These are phyloP conservation scores for Rubia yunnanensis DNA, from an alignment of 257 asterid genomes.

Conservation along the genomic window DNA sequence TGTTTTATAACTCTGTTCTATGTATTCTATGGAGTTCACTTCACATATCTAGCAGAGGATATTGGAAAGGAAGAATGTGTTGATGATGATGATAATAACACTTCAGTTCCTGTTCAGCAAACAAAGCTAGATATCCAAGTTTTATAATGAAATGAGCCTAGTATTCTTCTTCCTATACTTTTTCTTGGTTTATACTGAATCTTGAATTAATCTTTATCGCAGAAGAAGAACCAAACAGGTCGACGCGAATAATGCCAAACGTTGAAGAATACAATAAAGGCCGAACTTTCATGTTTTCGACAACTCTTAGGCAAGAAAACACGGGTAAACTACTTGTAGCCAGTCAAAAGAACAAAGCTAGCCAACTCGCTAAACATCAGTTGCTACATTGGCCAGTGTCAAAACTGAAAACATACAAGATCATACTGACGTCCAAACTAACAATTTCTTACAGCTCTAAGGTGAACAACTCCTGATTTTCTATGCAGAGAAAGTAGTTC, in stretches of 20 bases:
- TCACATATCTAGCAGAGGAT: slow-evolving; percentile 32
- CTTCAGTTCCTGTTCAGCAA: slow-evolving; percentile 11
- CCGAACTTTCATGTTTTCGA: not conserved
- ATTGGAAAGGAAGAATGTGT: slow-evolving; percentile 2
- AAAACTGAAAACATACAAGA: too few relatives aligned
- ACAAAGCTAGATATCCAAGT: slow-evolving; percentile 21
- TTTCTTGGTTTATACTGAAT: not conserved
- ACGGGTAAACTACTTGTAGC: too few relatives aligned
- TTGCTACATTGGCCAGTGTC: not conserved
- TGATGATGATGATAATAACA: not conserved
- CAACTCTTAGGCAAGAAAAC: not conserved
- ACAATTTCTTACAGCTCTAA: too few relatives aligned
- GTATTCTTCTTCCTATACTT: not conserved
- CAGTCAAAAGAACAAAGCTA: too few relatives aligned
- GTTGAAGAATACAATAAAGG: too few relatives aligned
- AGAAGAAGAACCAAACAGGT: not conserved
- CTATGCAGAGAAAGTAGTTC: not conserved
- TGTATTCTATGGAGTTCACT: slow-evolving; percentile 34
- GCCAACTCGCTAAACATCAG: not conserved
- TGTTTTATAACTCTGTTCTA: slow-evolving; percentile 23
- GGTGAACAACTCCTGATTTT: not conserved
- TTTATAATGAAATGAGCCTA: not conserved
- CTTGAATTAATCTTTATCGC: not conserved
- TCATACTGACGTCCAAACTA: too few relatives aligned
- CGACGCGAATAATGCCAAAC: not conserved